These are phyloP conservation scores for Leptomonas pyrrhocoris DNA, from an alignment of 208 protist genomes.

Conservation along the genomic window DNA sequence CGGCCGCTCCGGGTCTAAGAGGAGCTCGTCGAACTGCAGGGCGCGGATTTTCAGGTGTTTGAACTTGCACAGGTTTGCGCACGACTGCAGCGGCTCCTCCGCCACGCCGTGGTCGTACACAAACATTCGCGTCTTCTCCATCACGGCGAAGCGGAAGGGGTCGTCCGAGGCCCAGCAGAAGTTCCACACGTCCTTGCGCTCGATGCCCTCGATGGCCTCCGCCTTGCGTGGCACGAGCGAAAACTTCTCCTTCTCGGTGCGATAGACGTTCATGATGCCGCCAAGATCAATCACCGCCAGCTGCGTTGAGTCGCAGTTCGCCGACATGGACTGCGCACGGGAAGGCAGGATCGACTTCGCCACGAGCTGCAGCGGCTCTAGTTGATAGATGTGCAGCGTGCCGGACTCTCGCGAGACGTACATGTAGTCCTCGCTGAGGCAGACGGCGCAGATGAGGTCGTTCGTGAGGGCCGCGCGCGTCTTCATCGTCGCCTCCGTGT, in stretches of 20 bases:
- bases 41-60: slow-evolving; percentile 86
- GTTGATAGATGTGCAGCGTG: slow-evolving; percentile 85
- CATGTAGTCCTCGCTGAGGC: slow-evolving; percentile 79
- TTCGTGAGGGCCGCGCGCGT: slow-evolving; percentile 80
- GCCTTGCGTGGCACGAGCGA: slow-evolving; percentile 71
- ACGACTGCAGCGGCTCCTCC: slow-evolving; percentile 91
- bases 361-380: slow-evolving; percentile 86
- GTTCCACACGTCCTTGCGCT: slow-evolving; percentile 96
- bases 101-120: slow-evolving; percentile 88
- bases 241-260: slow-evolving; percentile 56
- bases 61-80: slow-evolving; percentile 94
- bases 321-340: slow-evolving; percentile 79
- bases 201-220: slow-evolving; percentile 66
- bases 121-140: slow-evolving; percentile 96
- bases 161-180: slow-evolving; percentile 94
- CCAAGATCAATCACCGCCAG: slow-evolving; percentile 92
- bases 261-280: slow-evolving; percentile 77
- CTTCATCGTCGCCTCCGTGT: slow-evolving; percentile 56
- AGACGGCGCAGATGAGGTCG: slow-evolving; percentile 92
- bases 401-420: slow-evolving; percentile 92
- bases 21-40: slow-evolving; percentile 94
- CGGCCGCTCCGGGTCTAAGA: slow-evolving; percentile 91
- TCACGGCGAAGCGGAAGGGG: slow-evolving; percentile 92
- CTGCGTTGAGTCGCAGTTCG: slow-evolving; percentile 93
- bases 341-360: slow-evolving; percentile 74